Conservation (phyloP, 306 rosid species). For the Cucumis cinereus region DNA sequence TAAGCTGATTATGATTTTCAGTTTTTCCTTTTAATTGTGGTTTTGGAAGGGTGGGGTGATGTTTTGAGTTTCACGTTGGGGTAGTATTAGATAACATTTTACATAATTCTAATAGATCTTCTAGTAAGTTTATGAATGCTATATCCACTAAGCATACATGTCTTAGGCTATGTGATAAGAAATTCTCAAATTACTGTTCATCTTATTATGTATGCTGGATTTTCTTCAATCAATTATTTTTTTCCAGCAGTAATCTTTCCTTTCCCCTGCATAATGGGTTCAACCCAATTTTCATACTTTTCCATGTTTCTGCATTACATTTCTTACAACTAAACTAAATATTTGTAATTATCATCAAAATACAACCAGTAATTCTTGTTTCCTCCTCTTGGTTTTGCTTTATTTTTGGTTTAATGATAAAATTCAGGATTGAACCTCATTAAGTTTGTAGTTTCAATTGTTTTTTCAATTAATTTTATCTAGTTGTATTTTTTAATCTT, state of each 20-base stretch:
- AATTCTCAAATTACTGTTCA: not conserved
- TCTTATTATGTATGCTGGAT: not conserved
- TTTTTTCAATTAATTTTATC: not conserved
- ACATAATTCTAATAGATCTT: not conserved
- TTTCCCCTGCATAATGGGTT: not conserved
- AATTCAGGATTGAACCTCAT: not conserved
- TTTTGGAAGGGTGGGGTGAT: not conserved
- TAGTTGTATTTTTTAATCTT: not conserved
- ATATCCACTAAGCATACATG: not conserved
- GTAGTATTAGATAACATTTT: not conserved
- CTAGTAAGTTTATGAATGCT: not conserved
- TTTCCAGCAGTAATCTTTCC: not conserved
- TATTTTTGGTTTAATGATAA: not conserved
- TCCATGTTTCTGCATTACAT: not conserved
- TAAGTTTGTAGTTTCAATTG: not conserved
- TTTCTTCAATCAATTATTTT: not conserved
- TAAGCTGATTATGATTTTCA: slow-evolving; percentile 12
- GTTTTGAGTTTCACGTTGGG: not conserved
- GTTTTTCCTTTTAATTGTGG: not conserved
- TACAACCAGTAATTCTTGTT: not conserved
- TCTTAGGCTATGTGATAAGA: not conserved
- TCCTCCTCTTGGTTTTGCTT: not conserved
- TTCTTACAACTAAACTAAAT: not conserved
- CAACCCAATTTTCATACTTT: not conserved
- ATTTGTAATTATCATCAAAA: not conserved